Evolutionary conservation across 2,329 filamentous ascomycete genomes (phyloP).

Genomic region (Coleophoma crateriformis): DNA sequence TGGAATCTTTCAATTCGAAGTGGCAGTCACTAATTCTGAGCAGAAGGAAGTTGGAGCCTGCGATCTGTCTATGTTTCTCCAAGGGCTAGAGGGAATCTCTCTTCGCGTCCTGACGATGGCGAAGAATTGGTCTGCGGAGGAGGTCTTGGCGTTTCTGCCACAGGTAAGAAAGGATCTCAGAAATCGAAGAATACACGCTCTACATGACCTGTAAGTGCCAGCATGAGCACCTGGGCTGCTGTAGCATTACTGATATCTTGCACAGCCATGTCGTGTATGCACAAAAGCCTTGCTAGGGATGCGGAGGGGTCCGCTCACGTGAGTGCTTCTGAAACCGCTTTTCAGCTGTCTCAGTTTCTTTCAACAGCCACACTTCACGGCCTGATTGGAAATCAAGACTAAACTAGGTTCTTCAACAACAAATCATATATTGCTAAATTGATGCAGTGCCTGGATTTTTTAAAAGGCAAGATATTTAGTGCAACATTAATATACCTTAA

Average conservation of each 20-base stretch:
- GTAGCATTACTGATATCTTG: background rate
- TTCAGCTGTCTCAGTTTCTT: too few species aligned
- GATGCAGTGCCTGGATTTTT: too few species aligned
- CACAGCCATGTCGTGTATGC: background rate
- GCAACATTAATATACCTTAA: too few species aligned
- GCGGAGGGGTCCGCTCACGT: too few species aligned
- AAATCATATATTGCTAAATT: too few species aligned
- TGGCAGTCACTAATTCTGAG: background rate
- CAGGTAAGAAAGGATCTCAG: slow-evolving; percentile 20
- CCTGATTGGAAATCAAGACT: too few species aligned
- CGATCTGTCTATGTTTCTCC: slow-evolving; percentile 9
- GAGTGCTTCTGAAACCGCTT: too few species aligned
- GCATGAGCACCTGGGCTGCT: background rate
- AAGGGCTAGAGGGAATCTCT: slow-evolving; percentile 20
- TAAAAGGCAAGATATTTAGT: too few species aligned
- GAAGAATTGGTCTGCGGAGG: slow-evolving; percentile 18
- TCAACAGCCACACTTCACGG: too few species aligned
- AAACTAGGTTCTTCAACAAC: too few species aligned
- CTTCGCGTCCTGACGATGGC: slow-evolving; percentile 24
- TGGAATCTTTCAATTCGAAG: background rate
- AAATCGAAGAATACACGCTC: slow-evolving; percentile 21
- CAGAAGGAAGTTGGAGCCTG: slow-evolving; percentile 7
- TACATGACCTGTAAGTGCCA: slow-evolving; percentile 5
- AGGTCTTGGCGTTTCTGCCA: slow-evolving; percentile 20
- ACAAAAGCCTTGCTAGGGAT: background rate